A percentile compares a stretch with the other conserved stretches of the same genome.
phyloP scores from a whole-genome alignment of 208 protist species.

The Trypanosoma grayi region DNA sequence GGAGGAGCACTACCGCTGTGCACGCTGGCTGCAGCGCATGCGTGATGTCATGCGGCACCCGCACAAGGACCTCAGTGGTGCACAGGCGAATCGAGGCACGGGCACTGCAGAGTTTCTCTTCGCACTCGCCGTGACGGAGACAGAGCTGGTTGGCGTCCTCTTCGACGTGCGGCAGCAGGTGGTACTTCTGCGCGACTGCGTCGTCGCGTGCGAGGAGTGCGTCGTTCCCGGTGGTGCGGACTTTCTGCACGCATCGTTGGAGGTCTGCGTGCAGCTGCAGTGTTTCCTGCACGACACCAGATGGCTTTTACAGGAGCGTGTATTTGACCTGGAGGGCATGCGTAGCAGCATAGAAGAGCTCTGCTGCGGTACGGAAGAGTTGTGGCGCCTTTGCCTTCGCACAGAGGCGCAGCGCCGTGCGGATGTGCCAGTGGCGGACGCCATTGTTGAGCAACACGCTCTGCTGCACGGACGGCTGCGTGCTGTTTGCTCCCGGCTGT shows the following conservation, averaged over 20 bases:
- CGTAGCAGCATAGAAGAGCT: slow-evolving; percentile 44
- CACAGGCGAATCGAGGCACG: slow-evolving; percentile 75
- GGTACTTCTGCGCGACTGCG: slow-evolving; percentile 29
- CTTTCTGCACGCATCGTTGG: slow-evolving; percentile 44
- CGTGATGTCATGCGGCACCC: slow-evolving; percentile 74
- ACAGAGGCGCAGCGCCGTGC: slow-evolving; percentile 35
- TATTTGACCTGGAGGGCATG: slow-evolving; percentile 26
- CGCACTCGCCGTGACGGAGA: slow-evolving; percentile 34
- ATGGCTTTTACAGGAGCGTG: slow-evolving; percentile 58
- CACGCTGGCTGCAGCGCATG: slow-evolving; percentile 84
- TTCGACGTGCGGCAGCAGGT: slow-evolving; percentile 42
- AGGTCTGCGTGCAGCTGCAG: slow-evolving; percentile 53
- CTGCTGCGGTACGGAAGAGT: slow-evolving; percentile 24
- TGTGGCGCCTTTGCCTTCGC: slow-evolving; percentile 62
- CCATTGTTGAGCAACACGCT: slow-evolving; percentile 20
- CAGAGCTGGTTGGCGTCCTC: slow-evolving; percentile 33
- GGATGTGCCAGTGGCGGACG: slow-evolving; percentile 25
- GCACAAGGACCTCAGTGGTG: slow-evolving; percentile 82
- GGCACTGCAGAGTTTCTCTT: slow-evolving; percentile 76
- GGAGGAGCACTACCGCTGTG: slow-evolving; percentile 64
- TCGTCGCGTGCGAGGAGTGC: slow-evolving; percentile 21
- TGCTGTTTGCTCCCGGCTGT: slow-evolving; percentile 29
- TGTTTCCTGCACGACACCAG: slow-evolving; percentile 40
- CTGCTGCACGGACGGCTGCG: slow-evolving; percentile 21
- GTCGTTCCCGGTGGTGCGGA: slow-evolving; percentile 15